Percentiles rank a stretch among this genome's conserved stretches.
Conservation (phyloP, 352 stramenopile species). For the Phytophthora pinifolia region DNA sequence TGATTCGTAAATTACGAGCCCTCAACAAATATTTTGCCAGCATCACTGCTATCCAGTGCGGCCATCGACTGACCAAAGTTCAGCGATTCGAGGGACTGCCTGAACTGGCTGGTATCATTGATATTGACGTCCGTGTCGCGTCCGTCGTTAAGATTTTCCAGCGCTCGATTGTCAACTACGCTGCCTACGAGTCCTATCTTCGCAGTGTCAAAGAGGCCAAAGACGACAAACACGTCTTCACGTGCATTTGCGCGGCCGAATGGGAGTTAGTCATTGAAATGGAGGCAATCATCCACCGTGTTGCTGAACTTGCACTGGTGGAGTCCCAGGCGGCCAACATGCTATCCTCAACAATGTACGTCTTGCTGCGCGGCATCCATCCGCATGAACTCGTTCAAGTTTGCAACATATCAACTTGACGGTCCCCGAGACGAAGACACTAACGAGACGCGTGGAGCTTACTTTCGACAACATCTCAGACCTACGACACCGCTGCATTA, state of each 20-base stretch:
- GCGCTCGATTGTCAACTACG: neutral
- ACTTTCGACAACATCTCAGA: neutral
- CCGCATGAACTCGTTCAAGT: conserved; percentile 2
- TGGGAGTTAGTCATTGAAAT: conserved; percentile 2
- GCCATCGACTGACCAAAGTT: neutral
- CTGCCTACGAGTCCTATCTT: neutral
- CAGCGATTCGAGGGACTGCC: neutral
- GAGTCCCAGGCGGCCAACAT: conserved; percentile 8
- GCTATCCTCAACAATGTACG: conserved; percentile 4
- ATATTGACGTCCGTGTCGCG: neutral
- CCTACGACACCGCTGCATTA: neutral
- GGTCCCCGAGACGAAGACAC: neutral
- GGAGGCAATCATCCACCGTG: conserved; percentile 1
- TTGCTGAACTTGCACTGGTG: neutral
- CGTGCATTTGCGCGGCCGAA: neutral
- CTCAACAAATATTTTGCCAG: neutral
- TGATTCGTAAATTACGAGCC: neutral
- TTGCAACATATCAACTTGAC: neutral
- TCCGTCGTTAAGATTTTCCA: neutral
- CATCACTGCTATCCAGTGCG: neutral
- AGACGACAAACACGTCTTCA: neutral
- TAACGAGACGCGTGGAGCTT: neutral
- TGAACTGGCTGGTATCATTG: neutral
- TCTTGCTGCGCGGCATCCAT: neutral
- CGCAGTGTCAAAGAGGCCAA: neutral